phyloP scores from a whole-genome alignment of 257 asterid genomes.

The Dorcoceras hygrometricum region DNA sequence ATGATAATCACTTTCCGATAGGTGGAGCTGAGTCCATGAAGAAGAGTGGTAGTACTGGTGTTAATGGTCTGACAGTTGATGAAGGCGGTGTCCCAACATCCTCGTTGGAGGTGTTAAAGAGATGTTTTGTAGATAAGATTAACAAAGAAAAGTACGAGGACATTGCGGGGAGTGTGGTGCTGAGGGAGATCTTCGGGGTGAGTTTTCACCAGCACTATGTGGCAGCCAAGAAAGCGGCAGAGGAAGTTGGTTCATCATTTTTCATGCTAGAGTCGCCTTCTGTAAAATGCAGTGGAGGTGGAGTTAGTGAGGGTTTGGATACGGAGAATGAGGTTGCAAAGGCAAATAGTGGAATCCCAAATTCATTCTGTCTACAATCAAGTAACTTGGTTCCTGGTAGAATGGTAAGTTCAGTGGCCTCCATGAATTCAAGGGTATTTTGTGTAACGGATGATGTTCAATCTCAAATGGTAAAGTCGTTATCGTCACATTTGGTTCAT shows the following conservation, averaged over 20 bases:
- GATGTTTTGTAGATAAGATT: conserved; percentile 62
- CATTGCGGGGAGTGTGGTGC: conserved; percentile 73
- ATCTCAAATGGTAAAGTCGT: conserved; percentile 53
- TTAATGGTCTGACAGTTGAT: conserved; percentile 21
- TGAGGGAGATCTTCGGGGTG: conserved; percentile 85
- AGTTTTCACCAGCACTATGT: conserved; percentile 64
- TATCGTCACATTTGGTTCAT: conserved; percentile 45
- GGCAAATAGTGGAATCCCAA: conserved; percentile 30
- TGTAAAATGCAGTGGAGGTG: conserved; percentile 32
- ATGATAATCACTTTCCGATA: conserved; percentile 26
- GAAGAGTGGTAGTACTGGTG: conserved; percentile 12
- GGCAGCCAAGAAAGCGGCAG: conserved; percentile 79
- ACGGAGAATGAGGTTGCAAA: conserved; percentile 27
- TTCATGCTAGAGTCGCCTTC: conserved; percentile 78
- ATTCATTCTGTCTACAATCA: conserved; percentile 40
- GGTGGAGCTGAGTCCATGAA: conserved; percentile 23
- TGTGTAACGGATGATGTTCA: conserved; percentile 42
- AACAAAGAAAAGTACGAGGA: conserved; percentile 70
- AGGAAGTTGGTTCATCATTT: conserved; percentile 68
- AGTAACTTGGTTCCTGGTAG: conserved; percentile 40
- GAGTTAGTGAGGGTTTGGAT: conserved; percentile 22
- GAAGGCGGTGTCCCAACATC: conserved; percentile 68
- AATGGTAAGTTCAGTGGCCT: conserved; percentile 28
- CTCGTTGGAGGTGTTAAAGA: conserved; percentile 70
- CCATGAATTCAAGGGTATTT: conserved; percentile 34